Evolutionary conservation across 768 basidiomycete species (phyloP), one percentile per base, ranked within the genome.

Genomic region (Pulveroboletus sp.): DNA sequence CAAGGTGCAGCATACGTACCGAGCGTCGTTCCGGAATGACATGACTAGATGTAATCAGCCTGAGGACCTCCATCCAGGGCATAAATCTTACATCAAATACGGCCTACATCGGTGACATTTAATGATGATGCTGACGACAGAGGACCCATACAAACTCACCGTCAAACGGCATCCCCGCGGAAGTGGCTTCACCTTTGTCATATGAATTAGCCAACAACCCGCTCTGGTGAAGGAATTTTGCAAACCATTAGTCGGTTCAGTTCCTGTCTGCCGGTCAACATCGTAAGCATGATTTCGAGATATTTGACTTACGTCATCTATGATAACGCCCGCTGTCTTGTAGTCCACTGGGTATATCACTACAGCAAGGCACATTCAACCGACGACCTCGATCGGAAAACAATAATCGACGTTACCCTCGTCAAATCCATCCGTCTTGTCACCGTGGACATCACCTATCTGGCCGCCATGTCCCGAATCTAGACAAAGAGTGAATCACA

Each of bases 391-490:
- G 2, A 7, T 17, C 2, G 16, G 7, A 30, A 3, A 13, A 17
- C 35, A 40, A 10, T 31, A 13, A n/a, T 14, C 11, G n/a, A 27
- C 54, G 0, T n/a, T 20, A 83, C 84, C 81, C 76, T 93, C 90
- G 54, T 93, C 90, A 46, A 72, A 79, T 7, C 92, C 93, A 58
- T 89, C 86, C 0, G 74, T 70, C 68, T 95, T 85, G 57, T 91
- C 89, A 4, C 88, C 89, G 56, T 89, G 77, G 2, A 69, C 51
- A 67, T 96, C 93, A 45, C 74, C 75, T 3, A 85, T 83, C 63
- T 94, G 93, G 10, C 93, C 95, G n/a, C 96, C 95, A 59, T 97
- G 94, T 0, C 94, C 95, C 1, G 93, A 95, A 68, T 91, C 87
- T 89, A 49, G 22, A 47, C 9, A n/a, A 40, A 36, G 5, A 37